Percentiles rank a stretch among this genome's conserved stretches.
These are phyloP conservation scores for Dianthus caryophyllus DNA, from an alignment of 148 eudicot genomes.

Conservation along the genomic window DNA sequence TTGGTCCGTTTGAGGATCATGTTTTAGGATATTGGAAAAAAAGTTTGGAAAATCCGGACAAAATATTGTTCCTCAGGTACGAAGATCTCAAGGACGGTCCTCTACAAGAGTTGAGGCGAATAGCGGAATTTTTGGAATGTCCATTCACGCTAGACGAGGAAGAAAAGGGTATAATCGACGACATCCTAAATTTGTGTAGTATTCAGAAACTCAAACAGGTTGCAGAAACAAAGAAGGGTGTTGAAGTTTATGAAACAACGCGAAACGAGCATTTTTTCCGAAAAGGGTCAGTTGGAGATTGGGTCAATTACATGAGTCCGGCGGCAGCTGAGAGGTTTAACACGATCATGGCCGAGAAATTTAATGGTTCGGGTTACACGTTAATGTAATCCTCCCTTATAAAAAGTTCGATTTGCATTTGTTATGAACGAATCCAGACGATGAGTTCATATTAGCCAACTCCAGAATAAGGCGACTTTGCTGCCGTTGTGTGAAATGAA, in stretches of 20 bases:
- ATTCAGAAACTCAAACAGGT: constrained; percentile 22
- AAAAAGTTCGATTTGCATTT: no score
- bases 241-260: constrained; percentile 14
- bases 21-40: constrained; percentile 31
- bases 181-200: constrained; percentile 28
- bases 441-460: no score
- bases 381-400: background rate
- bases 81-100: constrained; percentile 32
- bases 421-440: no score
- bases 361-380: constrained; percentile 33
- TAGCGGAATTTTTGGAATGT: constrained; percentile 26
- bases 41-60: constrained; percentile 20
- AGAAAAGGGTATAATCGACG: constrained; percentile 13
- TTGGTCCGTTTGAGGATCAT: constrained; percentile 31
- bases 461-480: no score
- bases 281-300: constrained; percentile 36
- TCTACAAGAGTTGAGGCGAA: constrained; percentile 8
- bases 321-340: constrained; percentile 33
- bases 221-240: constrained; percentile 11
- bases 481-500: no score
- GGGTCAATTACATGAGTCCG: constrained; percentile 24
- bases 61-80: constrained; percentile 28
- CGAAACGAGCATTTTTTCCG: constrained; percentile 40
- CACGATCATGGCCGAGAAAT: constrained; percentile 40
- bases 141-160: constrained; percentile 30